Base-by-base conservation (phyloP, 768 basidiomycete genomes). In the Rubroboletus pulcherrimus region DNA sequence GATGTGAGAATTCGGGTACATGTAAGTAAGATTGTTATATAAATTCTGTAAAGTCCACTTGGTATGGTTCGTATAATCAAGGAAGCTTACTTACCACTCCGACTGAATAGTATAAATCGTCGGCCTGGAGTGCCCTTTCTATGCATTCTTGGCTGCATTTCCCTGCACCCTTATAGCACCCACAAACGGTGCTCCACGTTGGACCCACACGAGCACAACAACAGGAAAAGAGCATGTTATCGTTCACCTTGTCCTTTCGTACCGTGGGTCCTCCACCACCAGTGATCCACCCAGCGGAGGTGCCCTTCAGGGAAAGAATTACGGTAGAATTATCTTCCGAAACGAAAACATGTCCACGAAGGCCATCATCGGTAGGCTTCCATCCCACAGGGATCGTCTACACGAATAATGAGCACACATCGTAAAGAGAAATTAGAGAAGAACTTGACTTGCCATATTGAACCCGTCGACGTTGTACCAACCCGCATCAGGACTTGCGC, bases 151-250 rank as follows among this genome's bases (percentile, higher is more conserved):
- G 82, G 58, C 89, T 85, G 68, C 96, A 98, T 58, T 82, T 86
- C 70, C 85, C 82, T 14, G 80, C 74, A 2, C 91, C 83, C 7
- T 84, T 75, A 66, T 87, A 88, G 71, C 96, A 98, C 47, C 82
- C 87, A 68, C 96, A 98, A 1, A 97, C 96, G 0, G 96, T 80
- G 19, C 82, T 84, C 96, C 96, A 98, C 0, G 91, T 91, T 51
- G 93, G 91, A 34, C 90, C 92, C n/a, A 98, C 91, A 7, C 89
- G 81, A 2, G 93, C 95, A 65, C 96, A 98, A 71, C 96, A 98
- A 72, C 96, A 98, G 5, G 92, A 89, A 75, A 96, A 96, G 34
- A 98, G 74, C n/a, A 95, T 74, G 66, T 96, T 98, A 64, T 98
- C 95, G 72, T 98, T 98, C 55, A 87, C 72, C 73, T 94, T 96